Evolutionary conservation across 139 green algal genomes (phyloP).

Genomic region (Chlorella ohadii): DNA sequence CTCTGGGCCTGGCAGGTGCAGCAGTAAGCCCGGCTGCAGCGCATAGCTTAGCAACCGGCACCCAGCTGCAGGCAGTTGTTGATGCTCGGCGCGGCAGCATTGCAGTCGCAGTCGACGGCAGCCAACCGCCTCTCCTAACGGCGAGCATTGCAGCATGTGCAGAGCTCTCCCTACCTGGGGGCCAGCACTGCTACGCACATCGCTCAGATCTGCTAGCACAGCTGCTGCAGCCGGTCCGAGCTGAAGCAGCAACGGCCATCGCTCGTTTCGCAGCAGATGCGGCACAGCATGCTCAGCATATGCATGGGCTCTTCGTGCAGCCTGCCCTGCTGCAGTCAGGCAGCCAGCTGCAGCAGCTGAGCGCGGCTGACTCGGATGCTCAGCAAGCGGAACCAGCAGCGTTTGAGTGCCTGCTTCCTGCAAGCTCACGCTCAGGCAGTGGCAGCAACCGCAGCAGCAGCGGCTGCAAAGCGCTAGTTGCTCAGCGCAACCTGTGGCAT

Average conservation of each 20-base stretch:
- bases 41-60: background rate
- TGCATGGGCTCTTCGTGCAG: background rate
- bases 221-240: background rate
- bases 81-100: background rate
- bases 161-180: background rate
- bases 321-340: background rate
- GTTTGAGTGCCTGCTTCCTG: background rate
- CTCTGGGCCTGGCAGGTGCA: background rate
- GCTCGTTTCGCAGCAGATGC: background rate
- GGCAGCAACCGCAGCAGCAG: background rate
- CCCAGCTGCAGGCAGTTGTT: background rate
- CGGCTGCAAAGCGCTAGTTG: background rate
- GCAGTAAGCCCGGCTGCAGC: background rate
- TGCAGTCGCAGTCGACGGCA: background rate
- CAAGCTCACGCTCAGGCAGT: background rate
- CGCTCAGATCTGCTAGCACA: background rate
- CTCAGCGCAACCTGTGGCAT: background rate
- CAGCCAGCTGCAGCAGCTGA: background rate
- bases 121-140: background rate
- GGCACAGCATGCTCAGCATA: background rate
- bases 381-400: background rate
- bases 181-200: background rate
- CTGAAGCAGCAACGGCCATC: background rate
- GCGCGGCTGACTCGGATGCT: too few relatives aligned
- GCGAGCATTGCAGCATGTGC: background rate